Evolutionary conservation across 2,329 filamentous ascomycete species (phyloP).

Genomic region (Talaromyces albobiverticillius): DNA sequence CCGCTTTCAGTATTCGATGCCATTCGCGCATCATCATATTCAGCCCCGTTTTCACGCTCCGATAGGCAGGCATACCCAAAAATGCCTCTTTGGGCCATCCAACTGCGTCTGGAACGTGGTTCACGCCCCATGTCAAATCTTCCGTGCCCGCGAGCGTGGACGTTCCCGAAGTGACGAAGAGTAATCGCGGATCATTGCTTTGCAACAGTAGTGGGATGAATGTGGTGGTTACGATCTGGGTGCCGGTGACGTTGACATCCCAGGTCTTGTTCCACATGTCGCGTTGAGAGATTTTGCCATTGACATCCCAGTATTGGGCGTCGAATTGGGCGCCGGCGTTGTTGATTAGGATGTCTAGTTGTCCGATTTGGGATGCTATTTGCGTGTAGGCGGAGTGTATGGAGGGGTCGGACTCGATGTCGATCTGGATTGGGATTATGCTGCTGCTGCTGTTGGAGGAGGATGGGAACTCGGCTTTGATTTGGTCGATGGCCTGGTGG

Average conservation of each 20-base stretch:
- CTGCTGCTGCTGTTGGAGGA: conserved; percentile 43
- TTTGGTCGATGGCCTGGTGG: conserved; percentile 42
- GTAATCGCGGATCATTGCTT: conserved; percentile 44
- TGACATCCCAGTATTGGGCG: background rate
- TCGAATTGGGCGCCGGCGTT: conserved; percentile 48
- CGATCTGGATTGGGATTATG: conserved; percentile 50
- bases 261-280: conserved; percentile 47
- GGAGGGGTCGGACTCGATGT: conserved; percentile 53
- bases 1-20: conserved; percentile 41
- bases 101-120: conserved; percentile 9
- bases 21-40: conserved; percentile 53
- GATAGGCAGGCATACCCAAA: conserved; percentile 31
- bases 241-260: conserved; percentile 52
- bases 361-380: conserved; percentile 43
- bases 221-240: conserved; percentile 43
- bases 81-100: conserved; percentile 43
- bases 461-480: conserved; percentile 41
- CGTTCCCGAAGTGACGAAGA: conserved; percentile 48
- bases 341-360: conserved; percentile 55
- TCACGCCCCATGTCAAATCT: background rate
- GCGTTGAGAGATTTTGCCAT: conserved; percentile 24
- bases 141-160: conserved; percentile 31
- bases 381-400: conserved; percentile 47
- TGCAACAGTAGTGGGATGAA: conserved; percentile 54
- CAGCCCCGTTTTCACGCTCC: conserved; percentile 43